Conservation (phyloP, 805 yeast genomes). For the Candida morakotiae region DNA sequence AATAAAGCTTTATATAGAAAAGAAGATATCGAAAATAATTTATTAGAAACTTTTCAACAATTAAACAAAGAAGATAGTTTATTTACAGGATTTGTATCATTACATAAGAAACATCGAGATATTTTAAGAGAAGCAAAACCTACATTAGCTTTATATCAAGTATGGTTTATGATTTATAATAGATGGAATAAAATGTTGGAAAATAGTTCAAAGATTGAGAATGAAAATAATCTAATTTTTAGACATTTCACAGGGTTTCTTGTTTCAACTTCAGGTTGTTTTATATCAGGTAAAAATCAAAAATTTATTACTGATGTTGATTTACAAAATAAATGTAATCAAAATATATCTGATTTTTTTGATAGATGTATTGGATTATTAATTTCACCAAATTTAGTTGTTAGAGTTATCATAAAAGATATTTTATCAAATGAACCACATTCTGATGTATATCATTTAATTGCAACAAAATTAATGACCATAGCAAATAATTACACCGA, state of each 20-base stretch:
- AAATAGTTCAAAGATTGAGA: constrained; percentile 16
- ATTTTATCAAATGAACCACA: constrained; percentile 64
- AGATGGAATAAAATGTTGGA: constrained; percentile 41
- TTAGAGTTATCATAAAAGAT: constrained; percentile 70
- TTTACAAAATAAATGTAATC: constrained; percentile 25
- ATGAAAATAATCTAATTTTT: constrained; percentile 45
- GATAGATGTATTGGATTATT: constrained; percentile 48
- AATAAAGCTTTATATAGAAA: constrained; percentile 2
- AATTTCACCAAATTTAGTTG: constrained; percentile 45
- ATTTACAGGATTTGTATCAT: constrained; percentile 68
- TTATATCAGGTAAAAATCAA: constrained; percentile 28
- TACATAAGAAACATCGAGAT: constrained; percentile 60
- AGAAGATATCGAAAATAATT: constrained; percentile 16
- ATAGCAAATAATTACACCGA: constrained; percentile 32
- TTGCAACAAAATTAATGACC: constrained; percentile 42
- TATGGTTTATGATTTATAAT: constrained; percentile 45
- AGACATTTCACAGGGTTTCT: constrained; percentile 70
- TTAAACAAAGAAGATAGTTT: constrained; percentile 52
- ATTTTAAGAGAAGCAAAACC: constrained; percentile 24
- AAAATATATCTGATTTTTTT: constrained; percentile 44
- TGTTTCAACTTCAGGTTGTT: constrained; percentile 66
- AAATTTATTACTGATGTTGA: constrained; percentile 20
- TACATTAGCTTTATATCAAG: constrained; percentile 28
- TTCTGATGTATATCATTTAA: constrained; percentile 48
- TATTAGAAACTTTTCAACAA: constrained; percentile 23